Base-by-base conservation (phyloP, 345 rosid species). In the Luvunga scandens region DNA sequence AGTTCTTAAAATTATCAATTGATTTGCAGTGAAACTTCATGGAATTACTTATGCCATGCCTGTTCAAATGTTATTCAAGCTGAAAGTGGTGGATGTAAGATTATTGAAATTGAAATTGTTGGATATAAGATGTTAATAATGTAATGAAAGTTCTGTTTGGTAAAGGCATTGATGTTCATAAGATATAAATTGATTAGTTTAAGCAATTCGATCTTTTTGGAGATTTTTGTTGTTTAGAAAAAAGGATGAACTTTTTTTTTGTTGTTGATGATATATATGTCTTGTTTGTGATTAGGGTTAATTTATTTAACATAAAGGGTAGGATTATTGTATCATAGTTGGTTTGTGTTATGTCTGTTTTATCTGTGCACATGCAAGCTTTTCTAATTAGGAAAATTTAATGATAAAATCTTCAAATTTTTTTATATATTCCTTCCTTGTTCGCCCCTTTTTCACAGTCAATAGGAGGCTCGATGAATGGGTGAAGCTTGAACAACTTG, bases 381-480 rank as follows among this genome's bases (percentile, higher is more conserved):
- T 31, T 27, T 75, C 27, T 22, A 72, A 21, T 61, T 67, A 25
- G 36, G 9, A 45, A 18, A 66, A 38, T 38, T 53, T 33, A 76
- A 59, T 57, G 27, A 27, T 18, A 38, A 57, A 70, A 27, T 38
- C 33, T 53, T 67, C 48, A 10, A 9, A 24, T 28, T 77, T 18
- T 16, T 25, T 36, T 14, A 69, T 68, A 12, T n/a, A 2, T 42
- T 64, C 80, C 9, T 72, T 55, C 31, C 9, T 42, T 10, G 13
- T 65, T 34, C 21, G 39, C 33, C 61, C 57, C 31, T 61, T 14
- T 72, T 28, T 69, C 61, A 72, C 86, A 95, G 99, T 95, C 84
- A 95, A 95, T 83, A 86, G 99, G 90, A 92, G 99, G 87, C 91
- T 95, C 22, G 99, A 95, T 83, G 99, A 95, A 71, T 95, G 99